A percentile compares a stretch with the other conserved stretches of the same genome.
Conservation (phyloP, 768 basidiomycete genomes). For the Tephrocybe sp. region DNA sequence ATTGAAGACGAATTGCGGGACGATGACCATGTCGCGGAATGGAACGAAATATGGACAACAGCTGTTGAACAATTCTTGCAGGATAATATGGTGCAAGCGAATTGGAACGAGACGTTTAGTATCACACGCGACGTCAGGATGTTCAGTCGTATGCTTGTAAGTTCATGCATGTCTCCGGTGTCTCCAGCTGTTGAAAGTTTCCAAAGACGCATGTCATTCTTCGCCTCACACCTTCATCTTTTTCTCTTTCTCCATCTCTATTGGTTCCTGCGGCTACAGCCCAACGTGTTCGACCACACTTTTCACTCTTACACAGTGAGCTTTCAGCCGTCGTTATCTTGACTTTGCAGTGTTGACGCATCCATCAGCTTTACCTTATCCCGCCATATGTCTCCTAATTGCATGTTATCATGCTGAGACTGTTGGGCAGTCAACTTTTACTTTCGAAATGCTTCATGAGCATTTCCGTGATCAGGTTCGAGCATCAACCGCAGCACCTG, state of each 20-base stretch:
- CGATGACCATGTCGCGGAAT: constrained; percentile 38
- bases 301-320: constrained; percentile 54
- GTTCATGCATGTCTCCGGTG: constrained; percentile 18
- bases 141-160: constrained; percentile 59
- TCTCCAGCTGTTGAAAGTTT: neutral
- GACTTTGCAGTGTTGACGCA: neutral
- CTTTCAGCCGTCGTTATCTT: neutral
- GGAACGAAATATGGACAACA: constrained; percentile 57
- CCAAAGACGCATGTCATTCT: constrained; percentile 41
- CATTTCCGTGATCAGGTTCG: constrained; percentile 74
- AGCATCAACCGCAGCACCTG: constrained; percentile 68
- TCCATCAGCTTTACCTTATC: constrained; percentile 66
- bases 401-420: constrained; percentile 77
- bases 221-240: constrained; percentile 45
- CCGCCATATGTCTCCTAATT: constrained; percentile 78
- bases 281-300: constrained; percentile 59
- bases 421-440: constrained; percentile 76
- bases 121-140: constrained; percentile 59
- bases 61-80: constrained; percentile 56
- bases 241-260: constrained; percentile 47
- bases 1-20: constrained; percentile 19
- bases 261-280: constrained; percentile 39
- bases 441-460: constrained; percentile 89
- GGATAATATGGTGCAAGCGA: constrained; percentile 41
- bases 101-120: constrained; percentile 57